Base-by-base conservation (phyloP, 1,284 basidiomycete genomes). In the Schizophyllum amplum region DNA sequence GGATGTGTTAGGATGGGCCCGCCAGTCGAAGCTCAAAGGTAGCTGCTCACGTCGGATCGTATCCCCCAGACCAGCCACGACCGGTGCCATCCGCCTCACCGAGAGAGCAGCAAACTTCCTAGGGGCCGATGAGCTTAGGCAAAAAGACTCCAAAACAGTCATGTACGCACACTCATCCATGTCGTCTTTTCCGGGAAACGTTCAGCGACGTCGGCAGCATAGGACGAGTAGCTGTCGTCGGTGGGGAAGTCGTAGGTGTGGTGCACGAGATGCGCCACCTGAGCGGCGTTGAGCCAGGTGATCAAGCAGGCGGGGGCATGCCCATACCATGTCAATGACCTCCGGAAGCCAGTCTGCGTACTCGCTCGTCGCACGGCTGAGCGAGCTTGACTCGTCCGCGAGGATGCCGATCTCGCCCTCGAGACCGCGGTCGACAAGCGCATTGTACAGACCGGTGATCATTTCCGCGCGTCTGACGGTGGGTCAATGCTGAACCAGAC, bases 201-300 rank as follows among this genome's bases (percentile, higher is more conserved):
- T 1, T 55, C 56, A 13, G 65, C 63, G 20, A 65, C 65, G 33
- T 58, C 65, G 27, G 53, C 64, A 54, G 70, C 55, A 47, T 67
- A 72, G 1, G 64, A 63, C 1, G 59, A 56, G 55, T 72, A 72
- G 55, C 63, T 66, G 13, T 64, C 42, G 57, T 72, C 71, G 21
- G 64, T 68, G 5, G 71, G 71, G 57, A 72, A 72, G 55, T 72
- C 71, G 55, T 72, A 72, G 4, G 70, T 71, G 56, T 72, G 70
- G 51, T 72, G 71, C 9, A 68, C 70, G 20, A 72, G 52, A 15
- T 66, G 69, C 17, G 68, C 63, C 4, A 72, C 66, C 69, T 71
- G 50, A 11, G 6, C 13, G 52, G 17, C 22, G 20, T 26, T 27
- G 47, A 49, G 47, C 47, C 42, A 33, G 5, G 27, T 24, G 53